Evolutionary conservation across 495 filamentous ascomycete species (phyloP), one percentile per base, ranked within the genome.

Genomic region (Chlorociboria aeruginascens): DNA sequence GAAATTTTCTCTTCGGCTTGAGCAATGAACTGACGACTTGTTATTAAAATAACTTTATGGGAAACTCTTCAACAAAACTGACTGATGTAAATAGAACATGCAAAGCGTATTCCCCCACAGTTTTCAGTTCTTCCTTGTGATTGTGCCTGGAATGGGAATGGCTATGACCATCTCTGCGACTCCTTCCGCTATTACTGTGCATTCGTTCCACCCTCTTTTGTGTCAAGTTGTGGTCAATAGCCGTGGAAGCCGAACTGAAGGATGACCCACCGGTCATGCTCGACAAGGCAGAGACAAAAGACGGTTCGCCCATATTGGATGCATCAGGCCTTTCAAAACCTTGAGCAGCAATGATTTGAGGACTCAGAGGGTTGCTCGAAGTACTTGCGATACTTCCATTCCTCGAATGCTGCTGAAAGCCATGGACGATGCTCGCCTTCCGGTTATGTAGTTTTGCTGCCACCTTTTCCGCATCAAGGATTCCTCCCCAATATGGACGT

Each of bases 1-100:
- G 85, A 85, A 45, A 97, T 85, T 61, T 96, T 96, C 55, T 86
- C 83, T 63, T 97, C 93, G 16, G 93, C 90, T 65, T 90, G 83
- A 3, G 81, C 83, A 55, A 83, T 79, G 55, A 85, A 84, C 68
- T 76, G 49, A 14, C 40, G 8, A 6, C 1, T 16, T 31, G 40
- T 63, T 54, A 66, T 59, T 54, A 59, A 39, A 43, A 49, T 25
- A 13, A 7, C 16, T 29, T 29, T 36, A 16, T 6, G 9, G 33
- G 39, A 13, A 12, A 51, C 29, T 38, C 46, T 29, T 35, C 35
- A 32, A 42, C 40, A 25, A 17, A 20, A 66, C 81, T 66, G 61
- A 85, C 82, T 43, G 89, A 86, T 52, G 89, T 95, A 66, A 98
- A 95, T 31, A 98, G 69, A 57, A 95, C 90, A 66, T 97, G 90